These are phyloP conservation scores for Choanephora cucurbitarum DNA, from an alignment of 371 early-diverging fungal species.

Conservation along the genomic window DNA sequence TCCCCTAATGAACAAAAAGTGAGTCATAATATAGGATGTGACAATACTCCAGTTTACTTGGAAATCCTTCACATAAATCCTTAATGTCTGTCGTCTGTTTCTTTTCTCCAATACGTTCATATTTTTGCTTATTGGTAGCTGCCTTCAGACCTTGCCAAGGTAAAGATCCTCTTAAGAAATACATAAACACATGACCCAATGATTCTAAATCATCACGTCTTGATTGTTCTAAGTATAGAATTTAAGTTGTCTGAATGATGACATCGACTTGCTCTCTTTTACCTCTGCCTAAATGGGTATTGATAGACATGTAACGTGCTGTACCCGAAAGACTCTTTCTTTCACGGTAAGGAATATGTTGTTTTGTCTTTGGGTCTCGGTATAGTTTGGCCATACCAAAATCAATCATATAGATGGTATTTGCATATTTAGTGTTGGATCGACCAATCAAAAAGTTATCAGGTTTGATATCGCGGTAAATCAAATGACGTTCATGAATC, in stretches of 20 bases:
- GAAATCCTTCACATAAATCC: slow-evolving; percentile 89
- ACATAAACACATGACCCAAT: slow-evolving; percentile 97
- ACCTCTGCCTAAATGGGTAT: slow-evolving; percentile 93
- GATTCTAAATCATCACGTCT: slow-evolving; percentile 98
- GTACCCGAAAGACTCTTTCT: slow-evolving; percentile 95
- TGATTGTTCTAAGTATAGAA: slow-evolving; percentile 79
- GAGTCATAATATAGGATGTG: neutral
- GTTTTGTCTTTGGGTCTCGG: slow-evolving; percentile 89
- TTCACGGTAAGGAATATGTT: slow-evolving; percentile 92
- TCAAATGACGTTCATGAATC: slow-evolving; percentile 92
- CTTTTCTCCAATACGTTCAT: slow-evolving; percentile 95
- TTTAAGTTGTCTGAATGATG: neutral
- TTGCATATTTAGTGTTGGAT: slow-evolving; percentile 66
- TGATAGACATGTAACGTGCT: slow-evolving; percentile 98
- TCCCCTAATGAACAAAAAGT: slow-evolving; percentile 53
- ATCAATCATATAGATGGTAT: slow-evolving; percentile 85
- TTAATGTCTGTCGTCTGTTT: slow-evolving; percentile 86
- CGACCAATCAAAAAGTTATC: slow-evolving; percentile 98
- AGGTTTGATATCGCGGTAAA: slow-evolving; percentile 99
- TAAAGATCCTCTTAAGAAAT: slow-evolving; percentile 92
- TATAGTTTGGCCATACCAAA: slow-evolving; percentile 98
- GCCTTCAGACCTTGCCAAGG: slow-evolving; percentile 99
- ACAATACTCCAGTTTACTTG: slow-evolving; percentile 31
- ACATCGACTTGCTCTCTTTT: neutral
- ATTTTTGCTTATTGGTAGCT: slow-evolving; percentile 96